phyloP scores from a whole-genome alignment of 2,329 filamentous ascomycete species.

The Cytospora chrysosperma region DNA sequence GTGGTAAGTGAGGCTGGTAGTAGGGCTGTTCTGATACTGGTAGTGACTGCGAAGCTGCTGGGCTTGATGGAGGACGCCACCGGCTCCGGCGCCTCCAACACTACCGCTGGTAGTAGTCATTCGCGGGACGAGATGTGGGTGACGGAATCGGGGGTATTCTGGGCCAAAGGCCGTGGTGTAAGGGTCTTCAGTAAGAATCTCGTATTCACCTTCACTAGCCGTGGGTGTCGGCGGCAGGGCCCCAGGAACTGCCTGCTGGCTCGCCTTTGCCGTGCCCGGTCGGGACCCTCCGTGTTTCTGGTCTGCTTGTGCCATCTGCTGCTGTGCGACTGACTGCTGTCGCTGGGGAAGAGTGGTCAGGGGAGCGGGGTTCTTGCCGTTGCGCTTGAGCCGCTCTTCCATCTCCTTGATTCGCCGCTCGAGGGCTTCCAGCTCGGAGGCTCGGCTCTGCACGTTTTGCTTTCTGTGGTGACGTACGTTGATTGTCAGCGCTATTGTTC shows the following conservation, averaged over 20 bases:
- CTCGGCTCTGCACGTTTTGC: conserved; percentile 70
- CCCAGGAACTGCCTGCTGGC: conserved; percentile 52
- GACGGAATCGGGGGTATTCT: conserved; percentile 24
- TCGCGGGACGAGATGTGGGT: conserved; percentile 23
- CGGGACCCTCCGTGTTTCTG: conserved; percentile 45
- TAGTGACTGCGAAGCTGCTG: conserved; percentile 24
- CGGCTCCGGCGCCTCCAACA: background rate
- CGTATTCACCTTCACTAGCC: conserved; percentile 63
- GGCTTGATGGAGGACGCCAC: conserved; percentile 17
- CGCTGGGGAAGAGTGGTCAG: conserved; percentile 32
- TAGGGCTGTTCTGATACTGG: conserved; percentile 20
- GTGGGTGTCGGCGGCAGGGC: conserved; percentile 61
- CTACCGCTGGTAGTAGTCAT: conserved; percentile 18
- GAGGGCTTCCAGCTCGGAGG: conserved; percentile 79
- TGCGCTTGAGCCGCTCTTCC: conserved; percentile 68
- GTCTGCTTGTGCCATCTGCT: conserved; percentile 26
- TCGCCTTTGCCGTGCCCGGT: conserved; percentile 52
- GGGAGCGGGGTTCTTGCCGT: conserved; percentile 25
- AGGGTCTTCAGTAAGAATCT: conserved; percentile 32
- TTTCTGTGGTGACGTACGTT: conserved; percentile 57
- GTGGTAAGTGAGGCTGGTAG: conserved; percentile 29
- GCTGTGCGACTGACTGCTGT: conserved; percentile 30
- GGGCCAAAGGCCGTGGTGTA: conserved; percentile 25
- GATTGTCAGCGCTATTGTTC: conserved; percentile 15
- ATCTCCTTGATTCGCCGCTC: conserved; percentile 82